phyloP scores from a whole-genome alignment of 2,329 filamentous ascomycete species.

The Hypomyces rosellus region DNA sequence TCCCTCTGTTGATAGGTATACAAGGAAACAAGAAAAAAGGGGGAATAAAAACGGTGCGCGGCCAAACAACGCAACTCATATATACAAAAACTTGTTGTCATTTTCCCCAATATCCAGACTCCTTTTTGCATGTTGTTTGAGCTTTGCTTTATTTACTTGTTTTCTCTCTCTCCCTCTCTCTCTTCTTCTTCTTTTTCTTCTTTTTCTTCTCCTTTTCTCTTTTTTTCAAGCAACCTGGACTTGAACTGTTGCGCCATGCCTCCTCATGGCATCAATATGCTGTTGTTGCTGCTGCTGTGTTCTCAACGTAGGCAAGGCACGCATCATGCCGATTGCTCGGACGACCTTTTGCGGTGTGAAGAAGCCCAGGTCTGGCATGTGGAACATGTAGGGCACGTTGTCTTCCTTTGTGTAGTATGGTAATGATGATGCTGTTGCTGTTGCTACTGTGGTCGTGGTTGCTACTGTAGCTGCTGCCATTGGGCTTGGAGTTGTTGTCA shows the following conservation, averaged over 20 bases:
- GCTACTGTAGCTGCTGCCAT: too few relatives aligned
- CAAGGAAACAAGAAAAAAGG: too few relatives aligned
- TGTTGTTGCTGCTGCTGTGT: not conserved
- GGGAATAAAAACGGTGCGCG: too few relatives aligned
- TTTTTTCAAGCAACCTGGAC: not conserved
- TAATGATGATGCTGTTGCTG: constrained; percentile 8
- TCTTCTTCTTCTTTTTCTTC: not conserved
- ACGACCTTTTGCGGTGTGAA: constrained; percentile 24
- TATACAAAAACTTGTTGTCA: too few relatives aligned
- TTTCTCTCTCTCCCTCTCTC: not conserved
- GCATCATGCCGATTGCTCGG: constrained; percentile 26
- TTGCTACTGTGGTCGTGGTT: too few relatives aligned
- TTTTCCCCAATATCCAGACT: too few relatives aligned
- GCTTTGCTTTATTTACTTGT: not conserved
- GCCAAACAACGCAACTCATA: too few relatives aligned
- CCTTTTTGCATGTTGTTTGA: too few relatives aligned
- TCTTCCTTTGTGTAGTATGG: not conserved
- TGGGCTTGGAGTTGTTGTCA: too few relatives aligned
- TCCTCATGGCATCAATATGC: not conserved
- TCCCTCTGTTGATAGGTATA: too few relatives aligned
- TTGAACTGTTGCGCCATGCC: too few relatives aligned
- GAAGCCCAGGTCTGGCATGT: constrained; percentile 20
- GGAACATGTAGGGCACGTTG: constrained; percentile 13
- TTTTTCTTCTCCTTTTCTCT: not conserved
- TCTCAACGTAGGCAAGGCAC: constrained; percentile 18